phyloP scores from a whole-genome alignment of 768 basidiomycete genomes.

The Pholiota molesta region DNA sequence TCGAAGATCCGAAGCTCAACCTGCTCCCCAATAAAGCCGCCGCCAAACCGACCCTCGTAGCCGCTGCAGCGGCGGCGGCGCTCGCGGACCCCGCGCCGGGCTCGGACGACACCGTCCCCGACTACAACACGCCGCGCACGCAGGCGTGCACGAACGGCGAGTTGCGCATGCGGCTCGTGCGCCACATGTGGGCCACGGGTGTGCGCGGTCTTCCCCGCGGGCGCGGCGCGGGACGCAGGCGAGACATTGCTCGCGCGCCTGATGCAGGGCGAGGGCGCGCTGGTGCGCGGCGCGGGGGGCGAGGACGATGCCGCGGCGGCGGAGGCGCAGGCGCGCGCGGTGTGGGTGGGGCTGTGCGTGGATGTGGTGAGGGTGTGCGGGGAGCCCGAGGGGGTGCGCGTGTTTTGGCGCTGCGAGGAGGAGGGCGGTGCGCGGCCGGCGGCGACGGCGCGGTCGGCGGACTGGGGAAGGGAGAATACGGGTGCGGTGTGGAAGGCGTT shows the following conservation, averaged over 20 bases:
- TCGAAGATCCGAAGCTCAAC: conserved; percentile 49
- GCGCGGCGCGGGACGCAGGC: no score
- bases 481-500: conserved; percentile 60
- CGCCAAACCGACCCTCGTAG: background rate
- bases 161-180: conserved; percentile 61
- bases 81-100: conserved; percentile 11
- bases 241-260: conserved; percentile 51
- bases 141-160: conserved; percentile 41
- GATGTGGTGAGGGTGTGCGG: conserved; percentile 50
- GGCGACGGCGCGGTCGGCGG: background rate
- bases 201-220: conserved; percentile 41
- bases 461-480: conserved; percentile 44
- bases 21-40: conserved; percentile 34
- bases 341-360: conserved; percentile 65
- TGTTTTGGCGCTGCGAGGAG: conserved; percentile 54
- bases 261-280: conserved; percentile 46
- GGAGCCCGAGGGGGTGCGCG: conserved; percentile 46
- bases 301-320: conserved; percentile 18
- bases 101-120: conserved; percentile 22
- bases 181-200: conserved; percentile 60
- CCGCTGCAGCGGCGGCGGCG: conserved; percentile 1
- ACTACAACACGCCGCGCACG: conserved; percentile 1
- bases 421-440: conserved; percentile 36
- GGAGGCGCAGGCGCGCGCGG: conserved; percentile 43
- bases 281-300: conserved; percentile 37